Evolutionary conservation across 805 yeast genomes (phyloP), one percentile per base, ranked within the genome.

Genomic region (Spencermartinsiella europaea): DNA sequence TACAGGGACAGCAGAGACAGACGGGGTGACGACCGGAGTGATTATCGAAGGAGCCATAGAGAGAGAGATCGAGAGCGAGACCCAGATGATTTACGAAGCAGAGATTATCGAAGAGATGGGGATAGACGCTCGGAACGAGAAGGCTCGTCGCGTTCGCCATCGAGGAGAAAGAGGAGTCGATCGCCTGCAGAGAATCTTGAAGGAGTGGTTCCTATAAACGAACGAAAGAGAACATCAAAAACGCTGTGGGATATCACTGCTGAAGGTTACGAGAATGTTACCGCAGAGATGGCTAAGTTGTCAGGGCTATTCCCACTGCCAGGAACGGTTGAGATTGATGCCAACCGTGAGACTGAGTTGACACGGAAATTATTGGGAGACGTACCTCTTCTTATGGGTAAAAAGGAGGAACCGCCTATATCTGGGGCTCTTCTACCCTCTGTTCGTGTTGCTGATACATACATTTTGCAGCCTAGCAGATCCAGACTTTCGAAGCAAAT

Each of bases 241-340:
- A 71, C 86, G 0, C 66, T 71, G 41, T 87, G 95, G 95, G 93
- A 86, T 42, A 67, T 76, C 20, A 72, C 74, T 28, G 89, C 95
- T 0, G 70, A 71, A 50, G 91, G 87, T 0, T 83, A 83, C 60
- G 93, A 85, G 57, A 75, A 76, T 4, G 80, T 84, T 1, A 75
- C 85, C 1, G 84, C 93, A 0, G 85, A 81, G 50, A 71, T 83
- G 49, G 95, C 93, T 4, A 88, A 87, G 57, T 66, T 84, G 15
- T 76, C 87, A 1, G 95, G 95, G 0, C 63, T 85, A 2, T 88
- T 87, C 57, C 87, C 90, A 2, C 68, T 77, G 15, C 91, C 50
- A 4, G 45, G 50, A 14, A 27, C 49, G n/a, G 52, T 80, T 27
- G 31, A 56, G 45, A 27, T 39, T 46, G 49, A 42, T 17, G 34